Evolutionary conservation across 441 rosid species (phyloP).

Genomic region (Viola pubescens): DNA sequence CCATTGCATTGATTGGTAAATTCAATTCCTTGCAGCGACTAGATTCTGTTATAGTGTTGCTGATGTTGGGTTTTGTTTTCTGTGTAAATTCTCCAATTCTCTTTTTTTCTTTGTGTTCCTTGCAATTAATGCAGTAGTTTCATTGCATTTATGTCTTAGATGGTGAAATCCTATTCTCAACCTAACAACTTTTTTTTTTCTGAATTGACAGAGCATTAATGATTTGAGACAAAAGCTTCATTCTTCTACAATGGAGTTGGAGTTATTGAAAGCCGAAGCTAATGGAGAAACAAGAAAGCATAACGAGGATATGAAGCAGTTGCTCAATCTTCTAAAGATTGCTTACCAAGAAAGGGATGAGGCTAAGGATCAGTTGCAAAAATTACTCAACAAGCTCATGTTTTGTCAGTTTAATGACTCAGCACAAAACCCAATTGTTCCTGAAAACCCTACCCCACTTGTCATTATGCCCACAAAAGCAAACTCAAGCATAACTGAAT

Average conservation of each 20-base stretch:
- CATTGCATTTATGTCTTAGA: not conserved
- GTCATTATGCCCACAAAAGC: slow-evolving; percentile 30
- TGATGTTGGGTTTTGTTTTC: not conserved
- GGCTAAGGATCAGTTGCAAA: slow-evolving; percentile 58
- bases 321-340: slow-evolving; percentile 42
- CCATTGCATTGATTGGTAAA: slow-evolving; percentile 1
- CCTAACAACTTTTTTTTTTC: slow-evolving; percentile 8
- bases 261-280: slow-evolving; percentile 54
- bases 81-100: not conserved
- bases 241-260: slow-evolving; percentile 45
- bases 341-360: slow-evolving; percentile 79
- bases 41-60: not conserved
- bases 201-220: slow-evolving; percentile 42
- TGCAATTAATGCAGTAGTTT: not conserved
- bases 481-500: slow-evolving; percentile 77
- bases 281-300: slow-evolving; percentile 43
- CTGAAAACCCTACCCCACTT: slow-evolving; percentile 14
- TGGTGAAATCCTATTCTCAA: not conserved
- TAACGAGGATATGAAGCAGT: slow-evolving; percentile 35
- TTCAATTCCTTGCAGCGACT: not conserved
- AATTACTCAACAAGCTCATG: slow-evolving; percentile 33
- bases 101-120: not conserved
- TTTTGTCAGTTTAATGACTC: slow-evolving; percentile 14
- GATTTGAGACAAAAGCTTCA: slow-evolving; percentile 64
- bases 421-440: slow-evolving; percentile 15